Base-by-base conservation (phyloP, 1,284 basidiomycete species). In the Trichosporon inkin region DNA sequence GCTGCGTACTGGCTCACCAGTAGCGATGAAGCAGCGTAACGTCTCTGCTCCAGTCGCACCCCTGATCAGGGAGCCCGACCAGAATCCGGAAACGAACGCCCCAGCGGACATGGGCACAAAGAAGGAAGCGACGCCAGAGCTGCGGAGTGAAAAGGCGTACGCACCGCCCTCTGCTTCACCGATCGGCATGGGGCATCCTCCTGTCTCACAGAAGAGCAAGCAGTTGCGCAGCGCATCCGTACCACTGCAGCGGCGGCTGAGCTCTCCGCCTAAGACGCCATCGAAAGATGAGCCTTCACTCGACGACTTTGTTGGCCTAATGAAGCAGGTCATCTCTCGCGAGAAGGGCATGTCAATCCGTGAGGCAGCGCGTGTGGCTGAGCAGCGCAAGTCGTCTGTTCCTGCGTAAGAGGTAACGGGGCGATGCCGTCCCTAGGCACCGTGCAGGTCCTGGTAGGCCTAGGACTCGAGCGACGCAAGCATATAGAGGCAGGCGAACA, bases 311-410 rank as follows among this genome's bases (percentile, higher is more conserved):
- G 49, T 59, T 44, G 53, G 53, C 28, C 41, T 59, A 13, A 49
- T 59, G 36, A 59, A 59, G 53, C 54, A 44, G 36, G 58, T 59
- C 58, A 59, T 59, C n/a, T 20, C 41, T 22, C 53, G 58, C 11
- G 53, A 59, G n/a, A 59, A 59, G 58, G 53, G 58, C 35, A 55
- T 54, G 58, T 55, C 41, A 11, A 59, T 59, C 37, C 58, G 58
- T 16, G 53, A 59, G 5, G 58, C 58, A 10, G 58, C 58, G 13
- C 20, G 37, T 6, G 34, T 22, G 8, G 57, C 57, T 7, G 57
- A 58, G 49, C 47, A 57, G 13, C 56, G 56, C 28, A 49, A 49
- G 44, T 16, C 44, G 44, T 32, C 44, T 17, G 44, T 49, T 3
- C 44, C 44, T 4, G 44, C 22, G 24, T 49, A 17, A 24, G 24